These are phyloP conservation scores for Candida gorgasii DNA, from an alignment of 805 yeast genomes.

Conservation along the genomic window DNA sequence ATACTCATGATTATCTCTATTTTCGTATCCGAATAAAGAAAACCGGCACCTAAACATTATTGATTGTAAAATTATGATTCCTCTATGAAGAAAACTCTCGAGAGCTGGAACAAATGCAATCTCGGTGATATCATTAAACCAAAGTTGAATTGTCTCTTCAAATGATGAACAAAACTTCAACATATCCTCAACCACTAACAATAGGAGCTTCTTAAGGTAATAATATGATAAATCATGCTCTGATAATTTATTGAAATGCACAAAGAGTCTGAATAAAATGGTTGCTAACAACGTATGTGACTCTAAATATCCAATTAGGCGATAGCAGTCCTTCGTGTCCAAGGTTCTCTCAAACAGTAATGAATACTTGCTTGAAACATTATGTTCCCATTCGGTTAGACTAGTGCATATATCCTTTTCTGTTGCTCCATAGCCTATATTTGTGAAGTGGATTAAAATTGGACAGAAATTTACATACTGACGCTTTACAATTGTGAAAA, in stretches of 20 bases:
- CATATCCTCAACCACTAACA: not conserved
- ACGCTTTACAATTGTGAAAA: not conserved
- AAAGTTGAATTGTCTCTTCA: not conserved
- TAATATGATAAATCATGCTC: not conserved
- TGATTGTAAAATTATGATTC: slow-evolving; percentile 1
- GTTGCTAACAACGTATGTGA: slow-evolving; percentile 1
- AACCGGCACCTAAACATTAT: slow-evolving; percentile 3
- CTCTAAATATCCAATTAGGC: not conserved
- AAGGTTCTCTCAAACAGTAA: not conserved
- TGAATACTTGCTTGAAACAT: not conserved
- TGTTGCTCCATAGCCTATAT: not conserved
- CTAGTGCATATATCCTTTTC: not conserved
- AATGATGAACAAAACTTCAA: not conserved
- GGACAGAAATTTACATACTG: slow-evolving; percentile 1
- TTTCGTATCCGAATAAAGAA: not conserved
- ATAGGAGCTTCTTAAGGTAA: slow-evolving; percentile 2
- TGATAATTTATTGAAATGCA: not conserved
- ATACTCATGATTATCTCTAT: not conserved
- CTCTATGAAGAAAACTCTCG: slow-evolving; percentile 2
- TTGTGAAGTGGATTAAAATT: not conserved
- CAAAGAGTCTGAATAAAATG: not conserved
- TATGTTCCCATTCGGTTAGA: not conserved
- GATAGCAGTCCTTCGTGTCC: not conserved
- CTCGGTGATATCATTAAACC: not conserved
- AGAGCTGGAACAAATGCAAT: slow-evolving; percentile 2